Base-by-base conservation (phyloP, 768 basidiomycete genomes). In the Termitomyces sp. region DNA sequence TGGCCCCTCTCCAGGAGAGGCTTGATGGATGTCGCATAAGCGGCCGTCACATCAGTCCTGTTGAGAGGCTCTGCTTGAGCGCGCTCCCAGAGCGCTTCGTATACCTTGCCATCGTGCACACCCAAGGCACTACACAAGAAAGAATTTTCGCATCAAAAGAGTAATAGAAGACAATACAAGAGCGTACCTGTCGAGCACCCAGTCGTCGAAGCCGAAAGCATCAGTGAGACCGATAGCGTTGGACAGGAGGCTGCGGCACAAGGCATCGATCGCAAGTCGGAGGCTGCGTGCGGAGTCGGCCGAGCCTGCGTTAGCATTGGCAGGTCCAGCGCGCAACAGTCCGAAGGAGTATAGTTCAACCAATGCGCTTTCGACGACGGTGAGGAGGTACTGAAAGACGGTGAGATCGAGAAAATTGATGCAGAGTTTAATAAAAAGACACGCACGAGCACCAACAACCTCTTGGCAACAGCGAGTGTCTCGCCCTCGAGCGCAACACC, bases 161-260 rank as follows among this genome's bases (percentile, higher is more conserved):
- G 5, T 15, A 21, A 12, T 5, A 6, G 26, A 21, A 44, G 51
- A 73, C 15, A 49, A 10, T 5, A 11, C 6, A 44, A 40, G 5
- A 28, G n/a, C 42, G 19, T 14, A 83, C 83, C 85, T 86, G 60
- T 89, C 80, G 17, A 91, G 70, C 51, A 88, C 82, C 84, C 86
- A 91, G 62, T 91, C 87, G 0, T 81, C 76, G 62, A 88, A 87
- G 0, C 82, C 85, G 65, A 91, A 89, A 3, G 86, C 82, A 64
- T 91, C 89, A 5, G 78, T 83, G 53, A 91, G 70, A 0, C 83
- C 85, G 53, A 91, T 81, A 5, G 78, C 79, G 56, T 91, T 78
- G 0, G 86, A 84, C 0, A 89, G 66, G 11, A 91, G 60, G 47
- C 75, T 74, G 8, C 68, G 61, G 64, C 84, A 87, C 0, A 80